Conservation (phyloP, 2,329 filamentous ascomycete species). For the Penicillium sclerotiorum region DNA sequence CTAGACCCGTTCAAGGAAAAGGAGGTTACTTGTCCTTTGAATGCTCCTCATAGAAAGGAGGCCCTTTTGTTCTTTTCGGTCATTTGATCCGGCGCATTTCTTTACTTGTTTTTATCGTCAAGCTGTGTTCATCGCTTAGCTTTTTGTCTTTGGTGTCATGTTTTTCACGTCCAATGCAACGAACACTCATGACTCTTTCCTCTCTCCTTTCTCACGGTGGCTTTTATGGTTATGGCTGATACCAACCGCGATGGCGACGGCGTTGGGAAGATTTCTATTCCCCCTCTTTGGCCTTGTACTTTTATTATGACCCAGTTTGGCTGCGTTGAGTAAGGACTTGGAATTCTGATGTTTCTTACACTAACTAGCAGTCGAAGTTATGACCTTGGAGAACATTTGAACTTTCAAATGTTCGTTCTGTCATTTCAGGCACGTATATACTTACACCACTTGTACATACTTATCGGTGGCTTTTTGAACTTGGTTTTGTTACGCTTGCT, state of each 20-base stretch:
- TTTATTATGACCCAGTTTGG: too few relatives aligned
- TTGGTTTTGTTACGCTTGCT: too few relatives aligned
- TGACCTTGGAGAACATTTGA: too few relatives aligned
- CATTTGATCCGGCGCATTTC: constrained; percentile 20
- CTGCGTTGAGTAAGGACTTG: too few relatives aligned
- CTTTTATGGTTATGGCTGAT: not conserved
- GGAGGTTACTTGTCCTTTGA: constrained; percentile 13
- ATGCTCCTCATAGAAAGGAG: constrained; percentile 25
- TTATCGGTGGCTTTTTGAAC: too few relatives aligned
- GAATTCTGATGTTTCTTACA: too few relatives aligned
- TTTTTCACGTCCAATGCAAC: constrained; percentile 41
- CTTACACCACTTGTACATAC: too few relatives aligned
- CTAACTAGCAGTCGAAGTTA: too few relatives aligned
- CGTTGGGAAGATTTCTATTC: not conserved
- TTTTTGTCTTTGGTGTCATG: constrained; percentile 29
- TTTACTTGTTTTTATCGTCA: constrained; percentile 12
- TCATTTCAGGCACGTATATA: too few relatives aligned
- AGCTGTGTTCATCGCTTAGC: constrained; percentile 26
- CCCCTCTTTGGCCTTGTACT: not conserved
- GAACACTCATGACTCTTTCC: constrained; percentile 40
- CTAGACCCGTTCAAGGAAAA: constrained; percentile 21
- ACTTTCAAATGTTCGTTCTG: too few relatives aligned
- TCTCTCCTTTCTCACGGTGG: constrained; percentile 3
- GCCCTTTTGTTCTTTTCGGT: constrained; percentile 15
- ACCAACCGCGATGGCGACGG: constrained; percentile 1